Base-by-base conservation (phyloP, 495 filamentous ascomycete species). In the Bathelium albidoporum region DNA sequence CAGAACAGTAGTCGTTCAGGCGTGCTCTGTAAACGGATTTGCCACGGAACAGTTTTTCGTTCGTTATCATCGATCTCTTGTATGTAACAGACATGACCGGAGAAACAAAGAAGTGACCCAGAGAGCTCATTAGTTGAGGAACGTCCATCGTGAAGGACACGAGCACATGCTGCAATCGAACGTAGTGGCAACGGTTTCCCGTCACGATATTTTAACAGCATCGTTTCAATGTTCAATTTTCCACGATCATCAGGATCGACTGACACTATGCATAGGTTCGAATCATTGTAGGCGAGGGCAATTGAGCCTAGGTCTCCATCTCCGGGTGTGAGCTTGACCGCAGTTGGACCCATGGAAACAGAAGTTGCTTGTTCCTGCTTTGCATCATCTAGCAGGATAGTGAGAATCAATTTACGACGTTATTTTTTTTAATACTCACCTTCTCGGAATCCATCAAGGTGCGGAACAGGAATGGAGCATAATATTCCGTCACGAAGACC, bases 1-100 rank as follows among this genome's bases (percentile, higher is more conserved):
- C 80, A 83, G 68, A 83, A 86, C 14, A 85, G 62, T 0, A 87
- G 65, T 43, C 78, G 80, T 4, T 73, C 74, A 16, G 84, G 84
- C 1, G 80, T 81, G 2, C 80, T 79, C 11, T 64, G 62, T 5
- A 84, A 66, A 0, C 71, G 71, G 0, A 85, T 71, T 52, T 75
- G 75, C 7, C 85, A 77, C 16, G 82, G 81, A 9, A 86, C 77
- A 0, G 79, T 73, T 53, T 79, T 79, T n/a, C n/a, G n/a, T 9
- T 76, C 73, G 5, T 70, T 69, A 12, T 71, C 67, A 53, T 81
- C 75, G 24, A 87, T 61, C n/a, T 78, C 74, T 18, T 79, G 75
- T 16, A 86, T 67, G 29, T 84, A 66, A 2, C 85, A 66, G 28
- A 76, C 76, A n/a, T 75, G 44, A 0, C 78, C 80, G 20, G 61